Evolutionary conservation across 148 eudicot genomes (phyloP).

Genomic region (Cornus kousa): DNA sequence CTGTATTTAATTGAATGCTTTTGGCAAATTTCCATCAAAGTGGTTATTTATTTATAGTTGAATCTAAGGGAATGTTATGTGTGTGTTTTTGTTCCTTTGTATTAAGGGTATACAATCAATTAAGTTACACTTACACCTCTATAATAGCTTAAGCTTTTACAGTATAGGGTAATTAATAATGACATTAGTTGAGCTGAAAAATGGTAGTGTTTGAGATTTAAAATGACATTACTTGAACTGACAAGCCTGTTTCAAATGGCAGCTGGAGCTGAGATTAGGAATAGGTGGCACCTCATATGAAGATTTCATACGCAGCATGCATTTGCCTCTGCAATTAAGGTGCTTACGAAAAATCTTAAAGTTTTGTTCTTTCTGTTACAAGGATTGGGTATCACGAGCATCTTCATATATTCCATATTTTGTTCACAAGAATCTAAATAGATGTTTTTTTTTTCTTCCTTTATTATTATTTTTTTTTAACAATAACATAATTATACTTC

Average conservation of each 20-base stretch:
- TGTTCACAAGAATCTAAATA: neutral
- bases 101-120: neutral
- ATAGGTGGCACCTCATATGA: constrained; percentile 88
- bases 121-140: too few species aligned
- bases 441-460: neutral
- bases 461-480: neutral
- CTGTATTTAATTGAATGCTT: too few species aligned
- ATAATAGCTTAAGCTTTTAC: too few species aligned
- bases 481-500: neutral
- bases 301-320: constrained; percentile 80
- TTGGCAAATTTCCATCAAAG: too few species aligned
- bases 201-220: too few species aligned
- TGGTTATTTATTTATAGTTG: too few species aligned
- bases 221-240: neutral
- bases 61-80: neutral
- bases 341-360: constrained; percentile 15
- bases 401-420: neutral
- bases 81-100: neutral
- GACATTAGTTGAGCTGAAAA: too few species aligned
- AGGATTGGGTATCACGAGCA: neutral
- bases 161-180: too few species aligned
- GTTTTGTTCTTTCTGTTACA: constrained; percentile 1
- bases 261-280: constrained; percentile 93
- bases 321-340: constrained; percentile 90
- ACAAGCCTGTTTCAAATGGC: constrained; percentile 23